Evolutionary conservation across 495 filamentous ascomycete species (phyloP).

Genomic region (Trichocladium antarcticum): DNA sequence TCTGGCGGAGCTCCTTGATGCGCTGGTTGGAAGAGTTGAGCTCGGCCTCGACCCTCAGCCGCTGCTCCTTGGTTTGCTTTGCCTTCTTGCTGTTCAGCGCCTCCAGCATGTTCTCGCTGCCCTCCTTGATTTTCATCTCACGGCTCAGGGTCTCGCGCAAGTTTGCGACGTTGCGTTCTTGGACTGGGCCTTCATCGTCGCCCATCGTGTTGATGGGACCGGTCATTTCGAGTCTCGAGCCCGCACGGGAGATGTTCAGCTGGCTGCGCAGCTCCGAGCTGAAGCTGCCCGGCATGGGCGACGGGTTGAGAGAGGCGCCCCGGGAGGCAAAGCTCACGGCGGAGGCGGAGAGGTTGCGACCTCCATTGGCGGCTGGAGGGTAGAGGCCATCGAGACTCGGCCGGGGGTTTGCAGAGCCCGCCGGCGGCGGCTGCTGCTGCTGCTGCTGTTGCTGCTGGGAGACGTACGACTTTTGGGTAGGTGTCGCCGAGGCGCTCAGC

Average conservation of each 20-base stretch:
- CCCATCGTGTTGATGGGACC: slow-evolving; percentile 48
- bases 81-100: slow-evolving; percentile 88
- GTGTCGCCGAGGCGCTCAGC: slow-evolving; percentile 54
- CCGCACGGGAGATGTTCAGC: slow-evolving; percentile 52
- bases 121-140: slow-evolving; percentile 93
- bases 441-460: slow-evolving; percentile 20
- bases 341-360: slow-evolving; percentile 49
- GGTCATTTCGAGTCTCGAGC: slow-evolving; percentile 54
- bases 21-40: slow-evolving; percentile 82
- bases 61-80: slow-evolving; percentile 89
- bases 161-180: slow-evolving; percentile 62
- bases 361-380: slow-evolving; percentile 26
- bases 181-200: slow-evolving; percentile 48
- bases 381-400: slow-evolving; percentile 43
- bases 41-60: slow-evolving; percentile 76
- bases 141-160: slow-evolving; percentile 76
- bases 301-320: slow-evolving; percentile 53
- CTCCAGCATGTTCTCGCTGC: slow-evolving; percentile 94
- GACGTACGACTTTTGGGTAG: slow-evolving; percentile 57
- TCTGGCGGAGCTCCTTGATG: slow-evolving; percentile 68
- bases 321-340: slow-evolving; percentile 50
- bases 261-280: slow-evolving; percentile 78
- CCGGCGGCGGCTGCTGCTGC: too few species aligned
- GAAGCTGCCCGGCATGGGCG: slow-evolving; percentile 78
- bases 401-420: slow-evolving; percentile 30